Percentiles rank a stretch among this genome's conserved stretches.
These are phyloP conservation scores for Lasiosphaeria ovina DNA, from an alignment of 495 filamentous ascomycete genomes.

Conservation along the genomic window DNA sequence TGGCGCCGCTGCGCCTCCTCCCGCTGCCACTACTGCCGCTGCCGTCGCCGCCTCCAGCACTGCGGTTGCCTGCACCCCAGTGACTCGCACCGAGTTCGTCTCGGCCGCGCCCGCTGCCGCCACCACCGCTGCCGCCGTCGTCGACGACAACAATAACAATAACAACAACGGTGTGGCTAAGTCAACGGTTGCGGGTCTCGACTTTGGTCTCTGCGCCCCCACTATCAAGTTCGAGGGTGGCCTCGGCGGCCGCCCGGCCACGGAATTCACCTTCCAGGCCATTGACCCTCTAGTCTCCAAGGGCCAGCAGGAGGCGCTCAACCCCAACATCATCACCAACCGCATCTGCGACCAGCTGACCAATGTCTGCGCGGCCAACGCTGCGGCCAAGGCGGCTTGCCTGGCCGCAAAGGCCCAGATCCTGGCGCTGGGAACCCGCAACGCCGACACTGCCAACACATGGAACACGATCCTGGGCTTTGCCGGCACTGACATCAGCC, in stretches of 20 bases:
- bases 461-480: constrained; percentile 48
- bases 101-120: constrained; percentile 12
- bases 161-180: constrained; percentile 10
- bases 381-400: constrained; percentile 50
- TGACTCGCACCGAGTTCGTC: constrained; percentile 3
- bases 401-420: constrained; percentile 42
- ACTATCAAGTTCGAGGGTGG: constrained; percentile 54
- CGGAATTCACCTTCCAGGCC: constrained; percentile 55
- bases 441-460: constrained; percentile 40
- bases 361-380: constrained; percentile 56
- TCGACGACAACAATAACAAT: neutral
- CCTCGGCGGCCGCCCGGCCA: constrained; percentile 41
- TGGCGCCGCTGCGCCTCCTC: constrained; percentile 1
- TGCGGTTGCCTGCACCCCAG: constrained; percentile 10
- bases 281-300: constrained; percentile 45
- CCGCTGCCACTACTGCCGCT: constrained; percentile 15
- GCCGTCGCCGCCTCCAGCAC: constrained; percentile 22
- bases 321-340: constrained; percentile 66
- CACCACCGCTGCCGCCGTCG: constrained; percentile 15
- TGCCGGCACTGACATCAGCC: constrained; percentile 29
- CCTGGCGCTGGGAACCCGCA: constrained; percentile 36
- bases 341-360: constrained; percentile 60
- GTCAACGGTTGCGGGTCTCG: constrained; percentile 36
- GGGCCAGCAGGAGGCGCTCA: constrained; percentile 54
- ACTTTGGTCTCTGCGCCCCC: constrained; percentile 54